Conservation (phyloP, 2,329 filamentous ascomycete species). For the Ceratocystis eucalypticola region DNA sequence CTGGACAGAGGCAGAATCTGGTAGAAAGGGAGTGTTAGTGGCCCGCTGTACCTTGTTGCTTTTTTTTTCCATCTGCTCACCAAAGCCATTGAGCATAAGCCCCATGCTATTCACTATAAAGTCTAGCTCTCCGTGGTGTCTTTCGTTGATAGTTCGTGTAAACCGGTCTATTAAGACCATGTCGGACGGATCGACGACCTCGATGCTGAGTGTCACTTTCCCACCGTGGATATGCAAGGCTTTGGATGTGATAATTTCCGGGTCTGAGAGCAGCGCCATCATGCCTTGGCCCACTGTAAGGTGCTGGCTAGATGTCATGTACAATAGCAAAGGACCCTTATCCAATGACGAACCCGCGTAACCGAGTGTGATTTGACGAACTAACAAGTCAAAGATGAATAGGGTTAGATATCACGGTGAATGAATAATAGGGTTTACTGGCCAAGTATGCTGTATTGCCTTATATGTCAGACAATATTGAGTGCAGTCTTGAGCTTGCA, state of each 20-base stretch:
- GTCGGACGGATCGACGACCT: conserved; percentile 8
- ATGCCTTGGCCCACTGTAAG: background rate
- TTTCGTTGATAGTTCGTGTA: background rate
- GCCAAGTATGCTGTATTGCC: background rate
- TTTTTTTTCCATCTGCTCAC: background rate
- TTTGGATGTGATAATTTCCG: background rate
- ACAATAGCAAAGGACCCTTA: background rate
- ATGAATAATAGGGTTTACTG: background rate
- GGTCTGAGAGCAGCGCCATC: background rate
- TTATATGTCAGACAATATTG: background rate
- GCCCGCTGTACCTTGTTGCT: no score
- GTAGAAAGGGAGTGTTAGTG: background rate
- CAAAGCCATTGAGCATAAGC: background rate
- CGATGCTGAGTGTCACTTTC: conserved; percentile 7
- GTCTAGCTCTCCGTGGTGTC: conserved; percentile 6
- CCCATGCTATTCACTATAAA: conserved; percentile 7
- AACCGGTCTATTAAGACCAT: conserved; percentile 6
- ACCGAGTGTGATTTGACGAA: conserved; percentile 7
- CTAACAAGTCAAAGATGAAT: background rate
- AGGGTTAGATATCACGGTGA: background rate
- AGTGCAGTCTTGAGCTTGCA: background rate
- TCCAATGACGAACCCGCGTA: background rate
- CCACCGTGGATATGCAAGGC: conserved; percentile 5
- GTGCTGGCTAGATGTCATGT: conserved; percentile 7
- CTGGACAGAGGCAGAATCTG: background rate